Percentiles rank a stretch among this genome's conserved stretches.
phyloP scores from a whole-genome alignment of 805 yeast genomes.

The Hanseniaspora mollemarum region DNA sequence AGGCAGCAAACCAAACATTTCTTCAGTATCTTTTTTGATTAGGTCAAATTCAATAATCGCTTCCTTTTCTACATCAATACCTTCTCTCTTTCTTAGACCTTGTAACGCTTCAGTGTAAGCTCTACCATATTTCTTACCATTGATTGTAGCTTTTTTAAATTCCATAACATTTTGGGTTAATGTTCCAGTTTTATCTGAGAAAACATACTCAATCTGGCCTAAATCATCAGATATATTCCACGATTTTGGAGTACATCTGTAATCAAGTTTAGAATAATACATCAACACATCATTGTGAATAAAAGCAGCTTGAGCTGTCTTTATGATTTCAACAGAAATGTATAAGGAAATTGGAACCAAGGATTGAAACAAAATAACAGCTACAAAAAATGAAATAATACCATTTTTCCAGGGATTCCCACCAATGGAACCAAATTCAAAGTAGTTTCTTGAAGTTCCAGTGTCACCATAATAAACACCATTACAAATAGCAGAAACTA shows the following conservation, averaged over 20 bases:
- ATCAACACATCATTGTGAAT: slow-evolving; percentile 63
- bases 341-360: slow-evolving; percentile 75
- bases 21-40: slow-evolving; percentile 46
- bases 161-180: slow-evolving; percentile 79
- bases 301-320: slow-evolving; percentile 71
- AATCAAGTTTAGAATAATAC: slow-evolving; percentile 59
- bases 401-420: slow-evolving; percentile 58
- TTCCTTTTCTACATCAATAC: slow-evolving; percentile 60
- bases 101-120: slow-evolving; percentile 78
- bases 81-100: slow-evolving; percentile 67
- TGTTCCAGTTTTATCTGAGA: slow-evolving; percentile 79
- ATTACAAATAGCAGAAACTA: slow-evolving; percentile 57
- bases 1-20: slow-evolving; percentile 44
- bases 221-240: slow-evolving; percentile 81
- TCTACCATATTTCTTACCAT: slow-evolving; percentile 60
- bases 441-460: slow-evolving; percentile 46
- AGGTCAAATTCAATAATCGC: slow-evolving; percentile 39
- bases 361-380: slow-evolving; percentile 64
- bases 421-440: slow-evolving; percentile 61
- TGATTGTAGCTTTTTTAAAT: slow-evolving; percentile 67
- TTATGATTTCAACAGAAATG: slow-evolving; percentile 70
- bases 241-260: slow-evolving; percentile 72
- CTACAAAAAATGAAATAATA: slow-evolving; percentile 60
- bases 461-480: slow-evolving; percentile 48
- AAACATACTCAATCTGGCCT: slow-evolving; percentile 75